Percentiles rank a stretch among this genome's conserved stretches.
Conservation (phyloP, 1,284 basidiomycete genomes). For the Mycosarcoma mackinlayi region DNA sequence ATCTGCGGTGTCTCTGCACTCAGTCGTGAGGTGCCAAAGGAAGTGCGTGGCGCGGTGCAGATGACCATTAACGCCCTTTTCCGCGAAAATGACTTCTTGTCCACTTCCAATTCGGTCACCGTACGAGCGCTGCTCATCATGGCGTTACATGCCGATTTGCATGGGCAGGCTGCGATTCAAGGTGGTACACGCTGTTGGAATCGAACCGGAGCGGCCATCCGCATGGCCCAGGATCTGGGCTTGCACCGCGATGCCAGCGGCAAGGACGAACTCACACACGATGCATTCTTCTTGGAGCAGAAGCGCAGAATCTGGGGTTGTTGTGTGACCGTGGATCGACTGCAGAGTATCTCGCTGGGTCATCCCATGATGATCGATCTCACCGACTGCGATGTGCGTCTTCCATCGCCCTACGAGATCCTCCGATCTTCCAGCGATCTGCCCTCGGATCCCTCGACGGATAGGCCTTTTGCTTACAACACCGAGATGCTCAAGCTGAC, state of each 20-base stretch:
- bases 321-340: constrained; percentile 62
- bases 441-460: constrained; percentile 41
- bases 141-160: constrained; percentile 76
- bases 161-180: constrained; percentile 67
- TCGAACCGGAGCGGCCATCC: constrained; percentile 60
- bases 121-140: constrained; percentile 88
- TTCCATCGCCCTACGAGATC: constrained; percentile 62
- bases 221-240: constrained; percentile 65
- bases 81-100: constrained; percentile 87
- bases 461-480: constrained; percentile 62
- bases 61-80: constrained; percentile 74
- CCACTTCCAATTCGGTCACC: constrained; percentile 84
- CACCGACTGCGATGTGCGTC: constrained; percentile 64
- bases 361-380: constrained; percentile 63
- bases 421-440: constrained; percentile 52
- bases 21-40: constrained; percentile 82
- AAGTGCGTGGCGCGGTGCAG: constrained; percentile 85
- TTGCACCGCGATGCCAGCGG: constrained; percentile 61
- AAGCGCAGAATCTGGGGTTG: constrained; percentile 64
- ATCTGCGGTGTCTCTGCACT: constrained; percentile 92
- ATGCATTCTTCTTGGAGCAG: constrained; percentile 61
- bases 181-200: constrained; percentile 68
- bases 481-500: constrained; percentile 65
- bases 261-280: constrained; percentile 56
- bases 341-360: constrained; percentile 57